These are phyloP conservation scores for Boletus huronensis DNA, from an alignment of 768 basidiomycete genomes.

Conservation along the genomic window DNA sequence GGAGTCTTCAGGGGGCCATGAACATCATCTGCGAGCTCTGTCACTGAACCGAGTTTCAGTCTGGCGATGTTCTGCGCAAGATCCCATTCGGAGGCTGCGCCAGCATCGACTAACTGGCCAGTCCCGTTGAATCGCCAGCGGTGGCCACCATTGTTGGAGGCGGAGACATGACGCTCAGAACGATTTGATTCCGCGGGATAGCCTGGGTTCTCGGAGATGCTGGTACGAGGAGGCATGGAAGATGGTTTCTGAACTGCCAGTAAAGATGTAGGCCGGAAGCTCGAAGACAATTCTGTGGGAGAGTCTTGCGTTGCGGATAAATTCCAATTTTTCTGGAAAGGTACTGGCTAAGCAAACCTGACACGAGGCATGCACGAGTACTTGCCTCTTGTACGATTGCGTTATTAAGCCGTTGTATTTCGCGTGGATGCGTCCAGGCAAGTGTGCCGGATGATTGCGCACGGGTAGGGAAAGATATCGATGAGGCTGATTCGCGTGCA, in stretches of 20 bases:
- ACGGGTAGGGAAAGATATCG: constrained; percentile 30
- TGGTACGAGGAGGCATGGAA: constrained; percentile 49
- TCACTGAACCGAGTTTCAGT: constrained; percentile 60
- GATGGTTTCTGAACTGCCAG: constrained; percentile 38
- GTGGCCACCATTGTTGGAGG: constrained; percentile 35
- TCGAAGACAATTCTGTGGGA: constrained; percentile 33
- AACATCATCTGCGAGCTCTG: constrained; percentile 49
- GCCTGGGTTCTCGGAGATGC: constrained; percentile 19
- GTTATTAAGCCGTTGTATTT: constrained; percentile 32
- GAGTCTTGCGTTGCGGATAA: constrained; percentile 39
- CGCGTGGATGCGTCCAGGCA: constrained; percentile 50
- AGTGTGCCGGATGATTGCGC: constrained; percentile 33
- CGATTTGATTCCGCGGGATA: constrained; percentile 25
- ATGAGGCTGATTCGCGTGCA: constrained; percentile 36
- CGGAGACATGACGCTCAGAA: constrained; percentile 38
- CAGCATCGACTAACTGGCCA: constrained; percentile 59
- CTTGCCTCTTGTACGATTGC: constrained; percentile 46
- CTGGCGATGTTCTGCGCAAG: constrained; percentile 71
- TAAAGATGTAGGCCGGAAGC: constrained; percentile 30
- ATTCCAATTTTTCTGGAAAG: constrained; percentile 45
- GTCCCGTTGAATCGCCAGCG: constrained; percentile 65
- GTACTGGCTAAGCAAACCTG: constrained; percentile 16
- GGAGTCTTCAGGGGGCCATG: constrained; percentile 58
- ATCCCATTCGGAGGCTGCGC: constrained; percentile 59
- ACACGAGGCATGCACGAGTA: constrained; percentile 25